These are phyloP conservation scores for Suhomyces panamericanus DNA, from an alignment of 1,139 yeast species.

Conservation along the genomic window DNA sequence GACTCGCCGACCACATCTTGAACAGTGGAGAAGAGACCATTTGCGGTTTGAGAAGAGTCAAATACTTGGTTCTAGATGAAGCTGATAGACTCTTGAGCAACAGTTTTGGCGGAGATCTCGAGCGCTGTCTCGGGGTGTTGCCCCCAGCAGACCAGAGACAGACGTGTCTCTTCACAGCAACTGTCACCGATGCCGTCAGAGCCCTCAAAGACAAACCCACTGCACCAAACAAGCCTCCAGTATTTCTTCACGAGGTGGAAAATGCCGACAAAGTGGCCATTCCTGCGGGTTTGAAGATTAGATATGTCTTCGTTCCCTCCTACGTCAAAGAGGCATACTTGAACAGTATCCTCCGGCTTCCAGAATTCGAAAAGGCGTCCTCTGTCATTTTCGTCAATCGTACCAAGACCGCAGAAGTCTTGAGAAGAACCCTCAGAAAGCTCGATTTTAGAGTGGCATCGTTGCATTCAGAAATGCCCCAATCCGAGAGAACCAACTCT, in stretches of 20 bases:
- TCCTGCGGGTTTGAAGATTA: conserved; percentile 67
- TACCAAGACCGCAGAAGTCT: conserved; percentile 83
- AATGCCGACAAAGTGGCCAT: conserved; percentile 70
- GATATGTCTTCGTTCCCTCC: conserved; percentile 65
- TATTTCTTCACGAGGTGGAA: conserved; percentile 82
- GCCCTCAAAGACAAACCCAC: conserved; percentile 70
- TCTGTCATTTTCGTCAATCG: conserved; percentile 90
- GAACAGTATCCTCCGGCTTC: conserved; percentile 62
- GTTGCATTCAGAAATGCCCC: conserved; percentile 93
- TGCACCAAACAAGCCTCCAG: conserved; percentile 60
- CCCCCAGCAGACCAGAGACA: conserved; percentile 77
- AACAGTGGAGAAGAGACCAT: conserved; percentile 89
- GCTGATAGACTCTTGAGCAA: conserved; percentile 89
- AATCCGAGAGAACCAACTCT: conserved; percentile 84
- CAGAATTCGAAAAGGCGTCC: conserved; percentile 62
- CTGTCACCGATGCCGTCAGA: conserved; percentile 90
- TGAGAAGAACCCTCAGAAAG: conserved; percentile 71
- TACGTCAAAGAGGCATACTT: conserved; percentile 90
- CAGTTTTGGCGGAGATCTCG: conserved; percentile 79
- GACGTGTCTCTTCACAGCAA: conserved; percentile 90
- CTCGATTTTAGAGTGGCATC: conserved; percentile 83
- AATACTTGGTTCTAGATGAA: conserved; percentile 87
- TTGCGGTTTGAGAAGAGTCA: conserved; percentile 72
- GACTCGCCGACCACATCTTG: conserved; percentile 89
- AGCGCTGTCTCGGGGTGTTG: conserved; percentile 65